phyloP scores from a whole-genome alignment of 768 basidiomycete genomes.

The Leccinum variicolor region DNA sequence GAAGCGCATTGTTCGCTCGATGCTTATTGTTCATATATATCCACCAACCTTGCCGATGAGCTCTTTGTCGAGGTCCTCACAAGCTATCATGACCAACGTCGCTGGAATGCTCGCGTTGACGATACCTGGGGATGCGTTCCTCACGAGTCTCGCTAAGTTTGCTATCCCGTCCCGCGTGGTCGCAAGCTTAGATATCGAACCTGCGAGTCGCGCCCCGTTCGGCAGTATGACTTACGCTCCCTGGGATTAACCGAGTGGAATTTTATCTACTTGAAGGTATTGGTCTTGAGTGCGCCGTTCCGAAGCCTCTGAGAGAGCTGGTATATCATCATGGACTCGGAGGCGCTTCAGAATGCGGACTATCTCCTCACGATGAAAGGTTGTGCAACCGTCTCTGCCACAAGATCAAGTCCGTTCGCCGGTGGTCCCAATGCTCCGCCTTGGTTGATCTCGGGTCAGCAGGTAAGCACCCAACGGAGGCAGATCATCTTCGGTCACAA shows the following conservation, averaged over 20 bases:
- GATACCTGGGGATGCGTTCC: conserved; percentile 91
- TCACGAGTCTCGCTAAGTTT: conserved; percentile 82
- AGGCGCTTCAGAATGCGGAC: conserved; percentile 92
- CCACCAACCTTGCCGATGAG: conserved; percentile 87
- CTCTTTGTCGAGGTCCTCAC: conserved; percentile 85
- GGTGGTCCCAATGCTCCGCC: conserved; percentile 34
- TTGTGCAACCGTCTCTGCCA: conserved; percentile 26
- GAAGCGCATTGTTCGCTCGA: conserved; percentile 53
- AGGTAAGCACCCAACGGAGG: conserved; percentile 7
- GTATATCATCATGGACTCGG: conserved; percentile 88
- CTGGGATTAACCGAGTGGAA: conserved; percentile 88
- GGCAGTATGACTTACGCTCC: conserved; percentile 47
- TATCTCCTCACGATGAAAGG: conserved; percentile 76
- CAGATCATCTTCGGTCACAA: conserved; percentile 17
- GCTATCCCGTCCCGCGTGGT: conserved; percentile 91
- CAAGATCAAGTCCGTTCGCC: conserved; percentile 32
- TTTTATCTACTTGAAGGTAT: conserved; percentile 82
- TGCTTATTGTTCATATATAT: conserved; percentile 83
- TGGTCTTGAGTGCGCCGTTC: conserved; percentile 73
- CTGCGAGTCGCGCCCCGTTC: conserved; percentile 54
- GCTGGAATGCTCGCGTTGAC: conserved; percentile 83
- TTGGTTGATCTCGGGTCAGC: conserved; percentile 38
- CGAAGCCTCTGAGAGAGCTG: conserved; percentile 85
- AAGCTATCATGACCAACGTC: conserved; percentile 84
- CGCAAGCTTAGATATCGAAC: conserved; percentile 63